Percentiles rank a stretch among this genome's conserved stretches.
phyloP scores from a whole-genome alignment of 2,329 filamentous ascomycete genomes.

The Beauveria varroae region DNA sequence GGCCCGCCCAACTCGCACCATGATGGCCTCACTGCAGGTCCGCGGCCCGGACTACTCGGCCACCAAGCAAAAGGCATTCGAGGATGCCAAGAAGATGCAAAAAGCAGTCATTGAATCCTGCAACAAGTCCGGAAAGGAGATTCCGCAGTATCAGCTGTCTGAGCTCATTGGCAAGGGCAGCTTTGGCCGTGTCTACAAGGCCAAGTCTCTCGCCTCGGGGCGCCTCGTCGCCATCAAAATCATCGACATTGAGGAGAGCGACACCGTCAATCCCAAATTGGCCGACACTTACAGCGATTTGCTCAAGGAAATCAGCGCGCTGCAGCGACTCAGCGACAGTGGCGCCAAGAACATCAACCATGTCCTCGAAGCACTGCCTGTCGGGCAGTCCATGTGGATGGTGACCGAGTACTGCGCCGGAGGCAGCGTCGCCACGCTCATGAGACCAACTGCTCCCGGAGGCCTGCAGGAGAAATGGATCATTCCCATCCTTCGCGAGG shows the following conservation, averaged over 20 bases:
- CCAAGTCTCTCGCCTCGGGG: constrained; percentile 35
- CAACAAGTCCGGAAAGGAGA: constrained; percentile 48
- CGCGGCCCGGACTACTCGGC: constrained; percentile 34
- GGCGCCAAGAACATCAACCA: constrained; percentile 74
- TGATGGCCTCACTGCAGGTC: constrained; percentile 36
- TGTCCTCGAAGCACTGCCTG: constrained; percentile 69
- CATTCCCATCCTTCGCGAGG: constrained; percentile 58
- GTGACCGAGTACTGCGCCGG: constrained; percentile 81
- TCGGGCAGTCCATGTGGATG: constrained; percentile 79
- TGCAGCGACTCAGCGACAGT: constrained; percentile 66
- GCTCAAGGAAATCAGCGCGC: constrained; percentile 59
- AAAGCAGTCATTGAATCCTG: constrained; percentile 55
- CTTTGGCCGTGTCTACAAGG: constrained; percentile 69
- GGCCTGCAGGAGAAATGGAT: constrained; percentile 66
- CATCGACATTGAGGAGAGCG: constrained; percentile 73
- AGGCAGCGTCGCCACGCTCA: constrained; percentile 68
- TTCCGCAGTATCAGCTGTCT: constrained; percentile 59
- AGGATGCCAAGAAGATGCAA: constrained; percentile 67
- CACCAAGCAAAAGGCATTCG: constrained; percentile 52
- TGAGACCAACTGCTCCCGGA: constrained; percentile 58
- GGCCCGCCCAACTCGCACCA: background rate
- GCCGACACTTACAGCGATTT: constrained; percentile 63
- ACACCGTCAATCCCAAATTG: constrained; percentile 57
- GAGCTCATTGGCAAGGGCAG: constrained; percentile 70
- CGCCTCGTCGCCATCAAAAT: constrained; percentile 70